Conservation (phyloP, 1,139 yeast genomes). For the Saccharomycopsis crataegensis region DNA sequence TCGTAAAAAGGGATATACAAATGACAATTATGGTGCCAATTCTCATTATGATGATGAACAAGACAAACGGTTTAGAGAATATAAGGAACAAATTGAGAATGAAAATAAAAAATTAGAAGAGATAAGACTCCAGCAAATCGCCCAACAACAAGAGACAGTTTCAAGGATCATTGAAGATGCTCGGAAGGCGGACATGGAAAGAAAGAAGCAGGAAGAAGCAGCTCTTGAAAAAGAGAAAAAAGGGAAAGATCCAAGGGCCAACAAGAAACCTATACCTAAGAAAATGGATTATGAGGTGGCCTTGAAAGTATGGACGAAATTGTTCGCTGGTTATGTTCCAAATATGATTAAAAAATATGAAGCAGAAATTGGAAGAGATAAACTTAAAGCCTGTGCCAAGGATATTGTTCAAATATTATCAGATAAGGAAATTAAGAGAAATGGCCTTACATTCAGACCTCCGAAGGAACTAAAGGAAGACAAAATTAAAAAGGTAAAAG, state of each 20-base stretch:
- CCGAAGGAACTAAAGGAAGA: constrained; percentile 55
- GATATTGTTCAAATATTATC: constrained; percentile 63
- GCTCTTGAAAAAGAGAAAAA: constrained; percentile 21
- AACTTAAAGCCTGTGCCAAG: constrained; percentile 68
- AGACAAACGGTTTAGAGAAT: too few relatives aligned
- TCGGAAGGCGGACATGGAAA: constrained; percentile 20
- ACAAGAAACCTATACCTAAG: constrained; percentile 23
- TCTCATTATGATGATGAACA: too few relatives aligned
- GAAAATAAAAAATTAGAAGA: constrained; percentile 17
- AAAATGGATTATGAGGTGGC: constrained; percentile 19
- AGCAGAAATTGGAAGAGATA: constrained; percentile 60
- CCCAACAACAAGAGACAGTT: constrained; percentile 8
- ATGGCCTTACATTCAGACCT: constrained; percentile 33
- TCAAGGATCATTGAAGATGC: constrained; percentile 23
- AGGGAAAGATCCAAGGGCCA: constrained; percentile 20
- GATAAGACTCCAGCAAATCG: constrained; percentile 6
- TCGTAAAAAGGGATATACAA: too few relatives aligned
- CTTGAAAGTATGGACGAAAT: constrained; percentile 42
- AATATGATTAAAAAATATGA: constrained; percentile 66
- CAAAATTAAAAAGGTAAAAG: constrained; percentile 62
- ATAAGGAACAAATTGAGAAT: constrained; percentile 23
- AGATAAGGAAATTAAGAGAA: constrained; percentile 53
- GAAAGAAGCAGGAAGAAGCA: constrained; percentile 21
- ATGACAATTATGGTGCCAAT: too few relatives aligned
- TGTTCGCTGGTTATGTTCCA: constrained; percentile 74